Conservation (phyloP, 192 early-diverging fungal species). For the Nowakowskiella sp. region DNA sequence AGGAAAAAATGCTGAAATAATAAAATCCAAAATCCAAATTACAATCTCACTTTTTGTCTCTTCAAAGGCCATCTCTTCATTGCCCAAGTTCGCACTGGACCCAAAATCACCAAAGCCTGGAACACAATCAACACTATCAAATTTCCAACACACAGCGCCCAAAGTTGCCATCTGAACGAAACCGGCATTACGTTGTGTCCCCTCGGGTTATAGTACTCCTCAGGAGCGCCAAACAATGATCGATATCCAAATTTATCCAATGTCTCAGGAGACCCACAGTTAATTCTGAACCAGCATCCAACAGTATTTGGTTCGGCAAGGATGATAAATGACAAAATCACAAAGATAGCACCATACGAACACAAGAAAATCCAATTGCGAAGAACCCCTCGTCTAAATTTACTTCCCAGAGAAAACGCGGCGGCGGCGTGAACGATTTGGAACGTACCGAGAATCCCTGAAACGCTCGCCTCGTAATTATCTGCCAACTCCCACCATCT, state of each 20-base stretch:
- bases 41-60: too few species aligned
- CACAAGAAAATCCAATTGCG: conserved; percentile 54
- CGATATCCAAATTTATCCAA: conserved; percentile 32
- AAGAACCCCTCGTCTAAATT: conserved; percentile 54
- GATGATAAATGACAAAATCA: conserved; percentile 38
- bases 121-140: conserved; percentile 19
- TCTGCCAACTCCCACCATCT: conserved; percentile 80
- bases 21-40: too few species aligned
- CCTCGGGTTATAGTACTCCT: conserved; percentile 49
- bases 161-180: conserved; percentile 54
- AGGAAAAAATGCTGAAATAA: too few species aligned
- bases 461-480: conserved; percentile 64
- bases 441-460: conserved; percentile 53
- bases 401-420: conserved; percentile 61
- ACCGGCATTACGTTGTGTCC: conserved; percentile 70
- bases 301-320: conserved; percentile 53
- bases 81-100: conserved; percentile 20
- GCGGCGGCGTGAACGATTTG: conserved; percentile 67
- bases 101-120: conserved; percentile 26
- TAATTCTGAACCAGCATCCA: conserved; percentile 61
- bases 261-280: conserved; percentile 54
- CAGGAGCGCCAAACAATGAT: conserved; percentile 26
- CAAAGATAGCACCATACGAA: conserved; percentile 36
- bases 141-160: conserved; percentile 20
- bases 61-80: too few species aligned